These are phyloP conservation scores for Mycena alexandri DNA, from an alignment of 768 basidiomycete genomes.

Conservation along the genomic window DNA sequence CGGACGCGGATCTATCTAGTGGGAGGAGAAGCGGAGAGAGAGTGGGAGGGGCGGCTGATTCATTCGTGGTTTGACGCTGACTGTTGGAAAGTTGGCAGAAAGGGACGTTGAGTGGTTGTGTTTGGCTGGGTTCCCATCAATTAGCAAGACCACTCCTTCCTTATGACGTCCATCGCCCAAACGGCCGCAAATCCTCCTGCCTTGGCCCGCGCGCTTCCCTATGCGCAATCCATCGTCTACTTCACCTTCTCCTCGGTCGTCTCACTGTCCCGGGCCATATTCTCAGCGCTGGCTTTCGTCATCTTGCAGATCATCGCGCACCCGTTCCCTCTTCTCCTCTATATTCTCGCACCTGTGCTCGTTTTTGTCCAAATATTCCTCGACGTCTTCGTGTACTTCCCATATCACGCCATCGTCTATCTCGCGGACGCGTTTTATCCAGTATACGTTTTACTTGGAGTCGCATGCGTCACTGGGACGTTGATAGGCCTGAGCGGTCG, in stretches of 20 bases:
- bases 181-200: conserved; percentile 17
- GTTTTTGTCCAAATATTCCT: conserved; percentile 48
- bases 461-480: conserved; percentile 52
- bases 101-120: background rate
- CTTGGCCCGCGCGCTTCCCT: conserved; percentile 13
- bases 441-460: conserved; percentile 51
- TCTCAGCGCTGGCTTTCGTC: background rate
- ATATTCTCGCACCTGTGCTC: conserved; percentile 51
- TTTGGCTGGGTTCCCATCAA: background rate
- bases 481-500: conserved; percentile 48
- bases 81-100: too few species aligned
- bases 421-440: conserved; percentile 48
- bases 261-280: background rate
- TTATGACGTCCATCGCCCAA: conserved; percentile 6
- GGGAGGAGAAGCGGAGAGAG: too few species aligned
- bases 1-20: too few species aligned
- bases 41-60: too few species aligned
- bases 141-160: background rate
- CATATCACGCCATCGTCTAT: conserved; percentile 46
- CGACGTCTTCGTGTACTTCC: conserved; percentile 50
- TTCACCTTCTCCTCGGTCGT: background rate
- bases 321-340: conserved; percentile 32
- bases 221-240: background rate
- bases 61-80: too few species aligned
- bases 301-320: conserved; percentile 1